Conservation (phyloP, 2,329 filamentous ascomycete genomes). For the Nothophoma quercina region DNA sequence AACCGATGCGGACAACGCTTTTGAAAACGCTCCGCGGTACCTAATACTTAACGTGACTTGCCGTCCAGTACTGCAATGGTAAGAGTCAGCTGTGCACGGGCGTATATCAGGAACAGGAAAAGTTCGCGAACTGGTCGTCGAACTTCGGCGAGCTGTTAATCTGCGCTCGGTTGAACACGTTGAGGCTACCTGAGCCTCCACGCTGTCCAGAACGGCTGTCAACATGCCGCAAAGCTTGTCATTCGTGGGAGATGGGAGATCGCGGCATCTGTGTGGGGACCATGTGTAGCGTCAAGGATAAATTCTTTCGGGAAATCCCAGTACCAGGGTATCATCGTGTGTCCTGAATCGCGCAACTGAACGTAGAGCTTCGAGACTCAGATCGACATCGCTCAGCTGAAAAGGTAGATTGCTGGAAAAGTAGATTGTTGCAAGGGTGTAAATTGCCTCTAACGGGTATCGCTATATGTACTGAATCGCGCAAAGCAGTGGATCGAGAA, state of each 20-base stretch:
- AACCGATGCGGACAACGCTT: background rate
- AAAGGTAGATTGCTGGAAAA: background rate
- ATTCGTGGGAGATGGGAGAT: conserved; percentile 12
- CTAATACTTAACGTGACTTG: background rate
- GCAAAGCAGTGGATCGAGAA: background rate
- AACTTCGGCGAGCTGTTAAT: conserved; percentile 10
- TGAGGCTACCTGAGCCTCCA: background rate
- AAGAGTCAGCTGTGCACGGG: conserved; percentile 25
- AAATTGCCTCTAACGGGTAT: conserved; percentile 21
- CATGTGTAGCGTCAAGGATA: conserved; percentile 14
- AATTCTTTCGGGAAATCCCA: conserved; percentile 6
- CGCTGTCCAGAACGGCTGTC: conserved; percentile 4
- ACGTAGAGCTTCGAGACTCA: background rate
- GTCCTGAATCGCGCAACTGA: conserved; percentile 6
- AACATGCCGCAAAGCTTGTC: conserved; percentile 5
- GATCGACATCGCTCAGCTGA: conserved; percentile 1
- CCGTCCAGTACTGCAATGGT: background rate
- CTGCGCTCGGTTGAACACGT: background rate
- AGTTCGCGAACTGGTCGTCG: conserved; percentile 1
- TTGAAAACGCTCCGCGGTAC: background rate
- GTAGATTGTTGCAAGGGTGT: conserved; percentile 11
- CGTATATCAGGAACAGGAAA: conserved; percentile 24
- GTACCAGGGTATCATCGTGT: background rate
- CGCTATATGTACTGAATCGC: conserved; percentile 20
- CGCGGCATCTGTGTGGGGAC: conserved; percentile 4